These are phyloP conservation scores for Fagus sylvatica DNA, from an alignment of 306 rosid genomes.

Conservation along the genomic window DNA sequence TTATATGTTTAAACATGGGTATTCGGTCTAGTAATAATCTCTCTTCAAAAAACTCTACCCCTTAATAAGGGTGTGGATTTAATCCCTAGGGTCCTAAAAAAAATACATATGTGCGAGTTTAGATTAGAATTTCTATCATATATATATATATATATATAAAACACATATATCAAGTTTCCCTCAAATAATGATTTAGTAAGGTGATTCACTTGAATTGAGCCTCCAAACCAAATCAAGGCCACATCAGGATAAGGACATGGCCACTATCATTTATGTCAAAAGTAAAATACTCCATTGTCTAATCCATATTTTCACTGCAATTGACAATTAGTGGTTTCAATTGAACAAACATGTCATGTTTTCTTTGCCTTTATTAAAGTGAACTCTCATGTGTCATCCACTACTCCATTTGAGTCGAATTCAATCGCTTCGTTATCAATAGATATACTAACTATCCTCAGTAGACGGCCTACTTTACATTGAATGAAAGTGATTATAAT, in stretches of 20 bases:
- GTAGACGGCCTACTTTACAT: neutral
- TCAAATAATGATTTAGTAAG: neutral
- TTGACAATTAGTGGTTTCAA: neutral
- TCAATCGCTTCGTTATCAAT: neutral
- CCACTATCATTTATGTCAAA: neutral
- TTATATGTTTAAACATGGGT: neutral
- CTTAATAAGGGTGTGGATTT: no score
- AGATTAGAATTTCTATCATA: no score
- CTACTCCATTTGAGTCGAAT: neutral
- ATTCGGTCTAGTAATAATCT: no score
- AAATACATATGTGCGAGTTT: no score
- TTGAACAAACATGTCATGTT: neutral
- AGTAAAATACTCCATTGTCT: neutral
- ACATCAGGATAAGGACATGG: neutral
- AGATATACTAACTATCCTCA: neutral
- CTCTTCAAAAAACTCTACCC: no score
- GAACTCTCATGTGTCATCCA: neutral
- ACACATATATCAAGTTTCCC: neutral
- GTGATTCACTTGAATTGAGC: neutral
- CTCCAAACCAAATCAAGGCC: neutral
- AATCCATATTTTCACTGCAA: neutral
- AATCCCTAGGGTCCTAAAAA: no score
- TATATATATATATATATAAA: no score
- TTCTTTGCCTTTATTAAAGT: neutral
- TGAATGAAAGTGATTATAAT: neutral